These are phyloP conservation scores for Globisporangium carolinianum DNA, from an alignment of 352 stramenopile species.

Conservation along the genomic window DNA sequence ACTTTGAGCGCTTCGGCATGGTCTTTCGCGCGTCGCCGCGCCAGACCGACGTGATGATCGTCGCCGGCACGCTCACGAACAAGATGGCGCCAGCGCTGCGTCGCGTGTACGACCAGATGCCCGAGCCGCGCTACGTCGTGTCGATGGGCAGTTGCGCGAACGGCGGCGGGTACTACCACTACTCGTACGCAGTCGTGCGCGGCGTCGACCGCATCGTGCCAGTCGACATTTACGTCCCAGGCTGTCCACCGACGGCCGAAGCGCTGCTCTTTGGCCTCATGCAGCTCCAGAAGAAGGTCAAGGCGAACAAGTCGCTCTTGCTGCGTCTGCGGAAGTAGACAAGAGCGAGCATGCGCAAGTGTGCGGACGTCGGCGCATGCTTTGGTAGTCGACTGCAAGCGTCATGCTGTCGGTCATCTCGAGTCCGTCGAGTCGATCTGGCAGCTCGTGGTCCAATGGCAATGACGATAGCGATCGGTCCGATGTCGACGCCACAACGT, in stretches of 20 bases:
- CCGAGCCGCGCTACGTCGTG: constrained; percentile 97
- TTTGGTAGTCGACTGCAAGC: too few species aligned
- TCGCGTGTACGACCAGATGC: constrained; percentile 98
- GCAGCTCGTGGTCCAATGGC: too few species aligned
- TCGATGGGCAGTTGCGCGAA: constrained; percentile 99
- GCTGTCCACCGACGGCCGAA: constrained; percentile 97
- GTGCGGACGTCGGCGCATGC: too few species aligned
- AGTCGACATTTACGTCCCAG: constrained; percentile 99
- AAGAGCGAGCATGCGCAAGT: not conserved
- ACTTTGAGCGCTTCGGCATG: constrained; percentile 99
- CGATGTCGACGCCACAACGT: too few species aligned
- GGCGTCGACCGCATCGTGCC: constrained; percentile 97
- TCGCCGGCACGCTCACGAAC: constrained; percentile 98
- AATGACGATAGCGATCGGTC: too few species aligned
- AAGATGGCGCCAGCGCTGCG: constrained; percentile 99
- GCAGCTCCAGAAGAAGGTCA: constrained; percentile 99
- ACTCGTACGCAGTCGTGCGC: constrained; percentile 97
- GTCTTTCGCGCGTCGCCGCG: constrained; percentile 94
- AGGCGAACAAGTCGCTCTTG: constrained; percentile 95
- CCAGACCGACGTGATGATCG: constrained; percentile 99
- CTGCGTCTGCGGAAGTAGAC: constrained; percentile 96
- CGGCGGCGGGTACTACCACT: constrained; percentile 91
- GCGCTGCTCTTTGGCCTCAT: constrained; percentile 97
- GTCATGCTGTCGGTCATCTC: too few species aligned
- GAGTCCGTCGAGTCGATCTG: too few species aligned